Conservation (phyloP, 176 grass and related monocot species). For the Triticum monococcum region DNA sequence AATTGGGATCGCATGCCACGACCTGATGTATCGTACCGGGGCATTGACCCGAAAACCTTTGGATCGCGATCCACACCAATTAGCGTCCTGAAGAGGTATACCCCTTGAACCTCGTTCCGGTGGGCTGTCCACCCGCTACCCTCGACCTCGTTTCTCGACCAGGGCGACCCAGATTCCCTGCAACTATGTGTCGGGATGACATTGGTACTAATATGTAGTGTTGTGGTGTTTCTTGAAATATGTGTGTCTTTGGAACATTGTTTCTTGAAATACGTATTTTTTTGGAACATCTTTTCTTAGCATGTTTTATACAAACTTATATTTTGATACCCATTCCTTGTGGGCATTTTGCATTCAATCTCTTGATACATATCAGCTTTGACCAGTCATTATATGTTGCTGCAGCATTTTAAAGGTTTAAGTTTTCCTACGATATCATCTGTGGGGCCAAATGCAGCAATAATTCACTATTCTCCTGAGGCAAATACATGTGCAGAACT, state of each 20-base stretch:
- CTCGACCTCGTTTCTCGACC: no score
- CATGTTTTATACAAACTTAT: not conserved
- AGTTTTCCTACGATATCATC: conserved; percentile 99
- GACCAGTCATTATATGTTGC: conserved; percentile 30
- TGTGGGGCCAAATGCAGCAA: conserved; percentile 92
- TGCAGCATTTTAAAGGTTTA: conserved; percentile 87
- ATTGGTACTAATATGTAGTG: not conserved
- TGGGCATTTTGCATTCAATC: conserved; percentile 1
- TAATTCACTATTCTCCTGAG: conserved; percentile 93
- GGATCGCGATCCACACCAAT: no score
- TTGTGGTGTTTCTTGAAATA: not conserved
- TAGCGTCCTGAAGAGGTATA: no score
- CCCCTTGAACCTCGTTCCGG: no score
- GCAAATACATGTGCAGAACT: conserved; percentile 78
- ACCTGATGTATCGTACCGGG: no score
- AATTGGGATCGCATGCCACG: no score
- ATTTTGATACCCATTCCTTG: conserved; percentile 8
- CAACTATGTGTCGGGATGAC: no score
- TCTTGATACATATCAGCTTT: conserved; percentile 16
- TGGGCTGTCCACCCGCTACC: no score
- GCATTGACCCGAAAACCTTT: no score
- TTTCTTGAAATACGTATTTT: not conserved
- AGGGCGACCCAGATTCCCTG: no score
- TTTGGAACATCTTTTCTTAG: not conserved
- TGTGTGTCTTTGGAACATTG: not conserved